These are phyloP conservation scores for Fusarium nurragi DNA, from an alignment of 2,329 filamentous ascomycete genomes.

Conservation along the genomic window DNA sequence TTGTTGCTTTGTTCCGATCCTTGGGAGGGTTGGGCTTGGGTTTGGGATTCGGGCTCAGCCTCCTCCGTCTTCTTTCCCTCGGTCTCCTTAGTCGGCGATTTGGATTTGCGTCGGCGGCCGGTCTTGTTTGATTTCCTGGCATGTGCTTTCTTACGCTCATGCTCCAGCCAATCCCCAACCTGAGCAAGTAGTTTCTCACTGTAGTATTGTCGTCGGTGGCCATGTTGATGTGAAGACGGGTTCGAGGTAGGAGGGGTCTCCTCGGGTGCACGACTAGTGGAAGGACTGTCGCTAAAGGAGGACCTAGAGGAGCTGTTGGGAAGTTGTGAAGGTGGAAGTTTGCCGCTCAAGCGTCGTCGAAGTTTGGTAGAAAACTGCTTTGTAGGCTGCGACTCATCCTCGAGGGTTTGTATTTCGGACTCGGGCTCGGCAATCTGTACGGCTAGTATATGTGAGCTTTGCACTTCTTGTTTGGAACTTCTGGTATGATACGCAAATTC, in stretches of 20 bases:
- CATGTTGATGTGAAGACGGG: slow-evolving; percentile 36
- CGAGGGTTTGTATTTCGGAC: slow-evolving; percentile 45
- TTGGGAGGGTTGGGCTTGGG: slow-evolving; percentile 9
- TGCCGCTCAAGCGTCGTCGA: slow-evolving; percentile 50
- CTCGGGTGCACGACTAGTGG: slow-evolving; percentile 43
- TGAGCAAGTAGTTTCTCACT: slow-evolving; percentile 73
- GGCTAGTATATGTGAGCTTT: slow-evolving; percentile 50
- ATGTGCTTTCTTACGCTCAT: slow-evolving; percentile 73
- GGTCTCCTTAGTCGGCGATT: slow-evolving; percentile 48
- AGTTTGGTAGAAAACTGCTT: slow-evolving; percentile 49
- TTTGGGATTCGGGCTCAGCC: slow-evolving; percentile 8
- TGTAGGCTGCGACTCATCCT: slow-evolving; percentile 46
- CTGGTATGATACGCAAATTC: background rate
- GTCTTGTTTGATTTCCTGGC: slow-evolving; percentile 57
- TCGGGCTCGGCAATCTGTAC: slow-evolving; percentile 68
- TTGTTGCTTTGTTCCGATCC: slow-evolving; percentile 35
- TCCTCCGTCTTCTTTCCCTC: slow-evolving; percentile 33
- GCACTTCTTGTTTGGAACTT: background rate
- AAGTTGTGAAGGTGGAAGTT: slow-evolving; percentile 41
- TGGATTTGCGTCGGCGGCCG: slow-evolving; percentile 54
- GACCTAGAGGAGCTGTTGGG: slow-evolving; percentile 55
- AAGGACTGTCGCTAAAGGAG: slow-evolving; percentile 53
- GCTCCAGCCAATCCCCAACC: slow-evolving; percentile 83
- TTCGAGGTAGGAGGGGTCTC: slow-evolving; percentile 40
- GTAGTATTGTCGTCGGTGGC: slow-evolving; percentile 52